Evolutionary conservation across 345 rosid species (phyloP).

Genomic region (Eutrema heterophyllum): DNA sequence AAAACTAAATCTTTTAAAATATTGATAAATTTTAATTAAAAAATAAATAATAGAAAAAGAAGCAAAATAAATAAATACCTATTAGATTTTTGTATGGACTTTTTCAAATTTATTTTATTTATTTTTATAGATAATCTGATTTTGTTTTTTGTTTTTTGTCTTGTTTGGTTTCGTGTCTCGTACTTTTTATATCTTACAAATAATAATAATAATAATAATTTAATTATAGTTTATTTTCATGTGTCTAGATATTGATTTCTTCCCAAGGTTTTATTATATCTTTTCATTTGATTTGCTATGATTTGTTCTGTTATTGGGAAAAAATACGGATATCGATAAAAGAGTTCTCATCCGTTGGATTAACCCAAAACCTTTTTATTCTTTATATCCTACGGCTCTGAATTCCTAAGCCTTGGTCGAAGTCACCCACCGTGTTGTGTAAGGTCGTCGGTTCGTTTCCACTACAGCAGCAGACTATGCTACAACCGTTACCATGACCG

Average conservation of each 20-base stretch:
- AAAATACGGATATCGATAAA: too few species aligned
- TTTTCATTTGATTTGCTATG: conserved; percentile 5
- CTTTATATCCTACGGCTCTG: not conserved
- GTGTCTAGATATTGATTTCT: not conserved
- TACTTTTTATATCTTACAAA: not conserved
- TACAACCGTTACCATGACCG: not conserved
- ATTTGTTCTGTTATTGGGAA: not conserved
- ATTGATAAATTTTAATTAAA: too few species aligned
- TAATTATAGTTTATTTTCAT: not conserved
- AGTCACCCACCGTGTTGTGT: conserved; percentile 14
- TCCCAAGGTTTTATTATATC: not conserved
- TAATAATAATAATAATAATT: not conserved
- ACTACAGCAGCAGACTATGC: conserved; percentile 10
- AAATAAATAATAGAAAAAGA: too few species aligned
- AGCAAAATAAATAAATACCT: too few species aligned
- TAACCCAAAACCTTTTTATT: not conserved
- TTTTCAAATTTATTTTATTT: too few species aligned
- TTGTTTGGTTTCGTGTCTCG: too few species aligned
- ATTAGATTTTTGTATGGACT: too few species aligned
- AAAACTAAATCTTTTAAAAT: too few species aligned
- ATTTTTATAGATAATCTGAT: too few species aligned
- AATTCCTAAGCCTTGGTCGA: not conserved
- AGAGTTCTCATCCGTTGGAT: conserved; percentile 17
- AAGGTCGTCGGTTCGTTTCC: conserved; percentile 1
- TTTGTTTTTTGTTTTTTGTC: too few species aligned